Base-by-base conservation (phyloP, 306 rosid species). In the Vigna hirtella region DNA sequence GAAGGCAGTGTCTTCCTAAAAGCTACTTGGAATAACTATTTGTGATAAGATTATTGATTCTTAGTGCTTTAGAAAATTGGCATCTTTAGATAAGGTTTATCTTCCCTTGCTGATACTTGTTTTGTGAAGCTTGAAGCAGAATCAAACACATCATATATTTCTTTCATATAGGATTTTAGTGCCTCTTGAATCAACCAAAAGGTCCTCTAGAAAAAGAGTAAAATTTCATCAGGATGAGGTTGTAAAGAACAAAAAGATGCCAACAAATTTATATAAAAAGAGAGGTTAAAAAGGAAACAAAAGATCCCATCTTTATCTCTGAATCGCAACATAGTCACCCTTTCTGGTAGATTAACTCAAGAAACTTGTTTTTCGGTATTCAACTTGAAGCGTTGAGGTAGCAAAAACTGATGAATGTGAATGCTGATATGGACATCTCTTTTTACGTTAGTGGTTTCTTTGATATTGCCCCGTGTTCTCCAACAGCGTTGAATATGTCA, bases 21-120 rank as follows among this genome's bases (percentile, higher is more conserved):
- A 11, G 58, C 15, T 51, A 70, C 30, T 30, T 51, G 64, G 82
- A 73, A 87, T 78, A 83, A 56, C 77, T 78, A 26, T 69, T 82
- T 40, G 45, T 76, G 66, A 81, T 71, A 82, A 73, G 82, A 74
- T 79, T 65, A 22, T 17, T 76, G 77, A 71, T 62, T 70, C 48
- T 77, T 83, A 78, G 82, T 81, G 88, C 70, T 66, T 71, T 68
- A 77, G 86, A 47, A 77, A 79, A 70, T 70, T 30, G 74, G 66
- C 61, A 71, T 71, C 42, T 83, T 64, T 36, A 75, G 88, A 83
- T 76, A 79, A 79, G 79, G 70, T 50, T 73, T 56, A 48, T 63
- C 50, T 66, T 70, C 70, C 11, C 17, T 22, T 30, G 65, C 58
- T 80, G 34, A 57, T 36, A 42, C 30, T 56, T 28, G 70, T 26